Conservation (phyloP, 2,329 filamentous ascomycete species). For the Clonostachys rhizophaga region DNA sequence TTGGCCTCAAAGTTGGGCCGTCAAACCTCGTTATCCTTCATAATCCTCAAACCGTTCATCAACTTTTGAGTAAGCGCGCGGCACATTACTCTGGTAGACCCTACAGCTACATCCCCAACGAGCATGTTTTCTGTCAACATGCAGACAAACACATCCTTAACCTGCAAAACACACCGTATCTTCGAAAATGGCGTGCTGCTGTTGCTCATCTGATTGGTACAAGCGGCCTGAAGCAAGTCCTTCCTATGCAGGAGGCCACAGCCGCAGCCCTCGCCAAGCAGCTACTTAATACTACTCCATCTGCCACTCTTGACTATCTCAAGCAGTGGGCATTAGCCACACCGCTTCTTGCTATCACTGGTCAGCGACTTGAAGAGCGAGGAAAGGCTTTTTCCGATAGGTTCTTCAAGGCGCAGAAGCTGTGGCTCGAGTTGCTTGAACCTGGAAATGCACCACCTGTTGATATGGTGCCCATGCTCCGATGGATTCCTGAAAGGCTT, state of each 20-base stretch:
- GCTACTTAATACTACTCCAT: not conserved
- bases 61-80: conserved; percentile 27
- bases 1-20: conserved; percentile 16
- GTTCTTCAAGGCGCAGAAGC: not conserved
- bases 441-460: not conserved
- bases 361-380: not conserved
- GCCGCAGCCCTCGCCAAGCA: not conserved
- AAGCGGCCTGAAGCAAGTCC: not conserved
- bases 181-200: not conserved
- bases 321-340: not conserved
- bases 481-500: not conserved
- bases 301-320: too few species aligned
- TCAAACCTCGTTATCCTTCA: conserved; percentile 21
- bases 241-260: not conserved
- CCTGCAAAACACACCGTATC: conserved; percentile 3
- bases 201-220: not conserved
- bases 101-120: conserved; percentile 9
- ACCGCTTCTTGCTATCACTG: not conserved
- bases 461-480: not conserved
- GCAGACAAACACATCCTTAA: conserved; percentile 6
- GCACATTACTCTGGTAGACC: conserved; percentile 26
- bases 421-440: not conserved
- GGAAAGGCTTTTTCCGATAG: not conserved
- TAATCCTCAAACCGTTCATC: conserved; percentile 17
- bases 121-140: conserved; percentile 10